Evolutionary conservation across 2,329 filamentous ascomycete genomes (phyloP).

Genomic region (Dactylonectria estremocensis): DNA sequence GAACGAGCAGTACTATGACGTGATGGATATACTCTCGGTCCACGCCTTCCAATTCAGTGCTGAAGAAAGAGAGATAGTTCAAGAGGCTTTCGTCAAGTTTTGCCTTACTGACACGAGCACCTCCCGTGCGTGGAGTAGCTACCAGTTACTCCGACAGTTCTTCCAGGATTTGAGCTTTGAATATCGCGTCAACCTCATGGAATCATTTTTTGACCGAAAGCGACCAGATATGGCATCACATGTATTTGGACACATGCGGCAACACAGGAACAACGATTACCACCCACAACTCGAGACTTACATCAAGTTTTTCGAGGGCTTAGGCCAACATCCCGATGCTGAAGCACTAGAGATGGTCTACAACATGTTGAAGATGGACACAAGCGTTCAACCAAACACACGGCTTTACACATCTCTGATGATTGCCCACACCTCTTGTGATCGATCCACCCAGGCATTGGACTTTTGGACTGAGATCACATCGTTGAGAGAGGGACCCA

Average conservation of each 20-base stretch:
- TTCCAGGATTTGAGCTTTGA: conserved; percentile 77
- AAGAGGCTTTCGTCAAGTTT: conserved; percentile 77
- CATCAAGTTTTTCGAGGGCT: conserved; percentile 81
- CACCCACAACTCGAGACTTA: conserved; percentile 84
- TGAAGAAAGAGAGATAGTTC: conserved; percentile 77
- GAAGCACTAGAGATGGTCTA: conserved; percentile 83
- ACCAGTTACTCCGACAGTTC: conserved; percentile 76
- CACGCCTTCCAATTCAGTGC: conserved; percentile 80
- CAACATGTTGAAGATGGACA: conserved; percentile 95
- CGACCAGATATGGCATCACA: conserved; percentile 88
- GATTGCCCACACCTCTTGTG: conserved; percentile 84
- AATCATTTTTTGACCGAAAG: conserved; percentile 82
- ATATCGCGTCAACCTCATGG: conserved; percentile 82
- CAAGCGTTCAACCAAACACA: conserved; percentile 83
- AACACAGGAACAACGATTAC: conserved; percentile 73
- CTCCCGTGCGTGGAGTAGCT: conserved; percentile 75
- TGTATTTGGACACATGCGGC: conserved; percentile 95
- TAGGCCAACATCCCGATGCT: conserved; percentile 68
- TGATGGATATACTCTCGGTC: conserved; percentile 85
- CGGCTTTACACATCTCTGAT: conserved; percentile 87
- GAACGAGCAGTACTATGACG: conserved; percentile 83
- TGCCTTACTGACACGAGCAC: conserved; percentile 74
- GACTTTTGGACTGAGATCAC: conserved; percentile 89
- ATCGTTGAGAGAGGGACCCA: conserved; percentile 88
- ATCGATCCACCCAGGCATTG: conserved; percentile 76